phyloP scores from a whole-genome alignment of 768 basidiomycete species.

The Lyophyllum decastes region DNA sequence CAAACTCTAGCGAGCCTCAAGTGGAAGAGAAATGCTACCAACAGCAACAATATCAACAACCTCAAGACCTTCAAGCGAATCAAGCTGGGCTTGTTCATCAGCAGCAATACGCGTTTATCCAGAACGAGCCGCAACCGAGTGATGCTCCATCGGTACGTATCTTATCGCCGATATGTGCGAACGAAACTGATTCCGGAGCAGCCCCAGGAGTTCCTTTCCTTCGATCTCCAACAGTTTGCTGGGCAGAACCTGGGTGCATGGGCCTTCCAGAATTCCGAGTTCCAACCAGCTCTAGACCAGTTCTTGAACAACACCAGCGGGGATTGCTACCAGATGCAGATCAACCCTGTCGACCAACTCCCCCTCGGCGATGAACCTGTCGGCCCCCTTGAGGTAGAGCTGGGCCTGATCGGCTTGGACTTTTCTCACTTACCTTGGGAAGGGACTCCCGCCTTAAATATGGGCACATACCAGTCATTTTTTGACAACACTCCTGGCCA shows the following conservation, averaged over 20 bases:
- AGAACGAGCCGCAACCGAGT: background rate
- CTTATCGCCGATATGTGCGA: background rate
- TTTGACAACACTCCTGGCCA: background rate
- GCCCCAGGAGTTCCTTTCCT: slow-evolving; percentile 10
- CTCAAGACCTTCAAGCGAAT: background rate
- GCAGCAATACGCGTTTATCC: slow-evolving; percentile 9
- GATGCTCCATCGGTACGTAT: background rate
- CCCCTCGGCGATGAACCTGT: slow-evolving; percentile 4
- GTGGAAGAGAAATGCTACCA: background rate
- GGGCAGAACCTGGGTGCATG: slow-evolving; percentile 7
- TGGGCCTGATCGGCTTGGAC: slow-evolving; percentile 14
- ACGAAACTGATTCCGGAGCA: background rate
- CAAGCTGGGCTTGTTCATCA: slow-evolving; percentile 1
- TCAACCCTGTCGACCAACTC: slow-evolving; percentile 4
- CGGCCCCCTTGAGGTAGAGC: slow-evolving; percentile 16
- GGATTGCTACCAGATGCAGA: slow-evolving; percentile 17
- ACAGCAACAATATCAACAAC: slow-evolving; percentile 2
- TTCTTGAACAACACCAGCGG: slow-evolving; percentile 12
- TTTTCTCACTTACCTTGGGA: slow-evolving; percentile 5
- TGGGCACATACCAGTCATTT: slow-evolving; percentile 6
- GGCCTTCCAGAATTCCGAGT: slow-evolving; percentile 12
- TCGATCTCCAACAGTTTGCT: slow-evolving; percentile 13
- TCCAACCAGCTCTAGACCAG: slow-evolving; percentile 11
- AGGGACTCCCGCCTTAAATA: background rate
- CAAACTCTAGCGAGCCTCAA: background rate